Base-by-base conservation (phyloP, 352 stramenopile species). In the Phytopythium litorale region DNA sequence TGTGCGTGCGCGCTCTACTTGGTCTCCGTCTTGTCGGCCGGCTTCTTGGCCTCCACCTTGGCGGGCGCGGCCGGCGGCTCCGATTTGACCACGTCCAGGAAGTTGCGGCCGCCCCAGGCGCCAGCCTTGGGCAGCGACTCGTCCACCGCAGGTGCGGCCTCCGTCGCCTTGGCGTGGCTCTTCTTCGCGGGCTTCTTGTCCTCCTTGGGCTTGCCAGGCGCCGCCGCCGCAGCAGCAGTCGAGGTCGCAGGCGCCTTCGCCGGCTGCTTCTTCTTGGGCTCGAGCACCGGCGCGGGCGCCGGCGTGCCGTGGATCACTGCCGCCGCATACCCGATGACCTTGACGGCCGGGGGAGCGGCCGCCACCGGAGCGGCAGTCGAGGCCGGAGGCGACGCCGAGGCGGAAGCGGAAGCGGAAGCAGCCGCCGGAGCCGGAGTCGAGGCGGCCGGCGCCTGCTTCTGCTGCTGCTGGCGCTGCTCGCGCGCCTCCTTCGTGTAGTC, bases 401-500 rank as follows among this genome's bases (percentile, higher is more conserved):
- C 38, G 6, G 68, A 56, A 30, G 63, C 50, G 53, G 61, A 54
- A 0, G 58, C 50, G 25, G 58, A 32, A 0, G 64, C n/a, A 54
- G 65, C 73, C 23, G 60, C 49, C 45, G 60, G 45, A 50, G 52
- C 19, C 9, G 53, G 35, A 15, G 63, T 28, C 53, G 62, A 55
- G 0, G 59, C 46, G 35, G 8, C 70, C 1, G 61, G 60, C 1
- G 56, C 48, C 40, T 72, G 70, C n/a, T 78, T 71, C 58, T 90
- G 81, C 45, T 90, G 81, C 45, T 52, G 46, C 64, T 79, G 72
- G 54, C 86, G 81, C 65, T 82, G 71, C 61, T 91, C 82, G 37
- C 86, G 86, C 49, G 84, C 86, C 58, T 92, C 84, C 71, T 90
- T 93, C 43, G 86, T 95, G 76, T 93, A 95, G 65, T 95, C 86